phyloP scores from a whole-genome alignment of 805 yeast genomes.

The Cyberlindnera americana region DNA sequence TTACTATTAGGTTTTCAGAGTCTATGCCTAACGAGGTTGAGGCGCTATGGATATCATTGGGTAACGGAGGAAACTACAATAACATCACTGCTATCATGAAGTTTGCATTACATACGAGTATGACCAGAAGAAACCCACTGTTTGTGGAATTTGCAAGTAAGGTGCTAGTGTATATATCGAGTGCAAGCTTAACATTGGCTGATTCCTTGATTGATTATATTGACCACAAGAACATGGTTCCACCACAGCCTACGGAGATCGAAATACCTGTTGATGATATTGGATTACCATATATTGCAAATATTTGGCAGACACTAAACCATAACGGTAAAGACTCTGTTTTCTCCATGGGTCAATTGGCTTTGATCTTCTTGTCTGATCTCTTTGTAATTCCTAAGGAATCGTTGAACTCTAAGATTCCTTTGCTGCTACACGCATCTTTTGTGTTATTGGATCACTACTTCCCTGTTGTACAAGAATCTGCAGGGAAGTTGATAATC shows the following conservation, averaged over 20 bases:
- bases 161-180: slow-evolving; percentile 74
- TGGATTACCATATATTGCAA: slow-evolving; percentile 71
- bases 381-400: slow-evolving; percentile 66
- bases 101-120: slow-evolving; percentile 63
- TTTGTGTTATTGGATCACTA: slow-evolving; percentile 87
- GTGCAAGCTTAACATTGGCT: slow-evolving; percentile 45
- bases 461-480: slow-evolving; percentile 75
- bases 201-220: slow-evolving; percentile 66
- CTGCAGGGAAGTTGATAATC: slow-evolving; percentile 71
- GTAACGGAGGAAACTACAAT: slow-evolving; percentile 60
- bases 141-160: slow-evolving; percentile 81
- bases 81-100: slow-evolving; percentile 72
- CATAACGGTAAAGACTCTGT: slow-evolving; percentile 63
- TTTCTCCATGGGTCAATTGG: slow-evolving; percentile 83
- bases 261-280: slow-evolving; percentile 33
- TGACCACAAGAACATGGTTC: slow-evolving; percentile 88
- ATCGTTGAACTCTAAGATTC: slow-evolving; percentile 53
- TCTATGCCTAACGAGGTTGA: slow-evolving; percentile 83
- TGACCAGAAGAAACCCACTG: slow-evolving; percentile 63
- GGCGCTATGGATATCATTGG: slow-evolving; percentile 94
- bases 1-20: slow-evolving; percentile 74
- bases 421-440: slow-evolving; percentile 73
- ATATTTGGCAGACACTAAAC: slow-evolving; percentile 55
- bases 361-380: slow-evolving; percentile 82
- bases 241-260: slow-evolving; percentile 43